These are phyloP conservation scores for Eleusine indica DNA, from an alignment of 176 grass and related monocot genomes.

Conservation along the genomic window DNA sequence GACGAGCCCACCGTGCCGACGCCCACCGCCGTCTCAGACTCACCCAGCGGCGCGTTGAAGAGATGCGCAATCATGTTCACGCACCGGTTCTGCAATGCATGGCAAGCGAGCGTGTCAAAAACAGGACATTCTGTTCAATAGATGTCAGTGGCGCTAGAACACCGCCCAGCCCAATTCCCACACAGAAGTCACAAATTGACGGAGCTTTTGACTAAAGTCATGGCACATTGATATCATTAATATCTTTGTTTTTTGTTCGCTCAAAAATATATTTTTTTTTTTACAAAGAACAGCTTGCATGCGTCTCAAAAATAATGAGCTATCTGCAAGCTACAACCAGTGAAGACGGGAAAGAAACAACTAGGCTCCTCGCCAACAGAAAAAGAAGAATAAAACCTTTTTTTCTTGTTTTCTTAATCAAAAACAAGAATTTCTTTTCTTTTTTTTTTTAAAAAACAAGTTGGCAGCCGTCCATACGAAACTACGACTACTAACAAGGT, in stretches of 20 bases:
- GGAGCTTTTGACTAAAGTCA: not conserved
- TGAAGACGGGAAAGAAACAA: not conserved
- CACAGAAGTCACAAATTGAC: too few relatives aligned
- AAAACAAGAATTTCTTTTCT: too few relatives aligned
- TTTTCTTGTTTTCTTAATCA: too few relatives aligned
- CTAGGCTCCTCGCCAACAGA: too few relatives aligned
- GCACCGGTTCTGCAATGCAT: conserved; percentile 77
- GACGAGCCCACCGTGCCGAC: conserved; percentile 96
- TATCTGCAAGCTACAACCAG: not conserved
- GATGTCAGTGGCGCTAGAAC: too few relatives aligned
- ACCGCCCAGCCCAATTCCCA: too few relatives aligned
- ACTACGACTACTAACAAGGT: too few relatives aligned
- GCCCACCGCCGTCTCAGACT: conserved; percentile 83
- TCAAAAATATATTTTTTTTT: too few relatives aligned
- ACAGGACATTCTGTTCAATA: not conserved
- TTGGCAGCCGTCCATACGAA: too few relatives aligned
- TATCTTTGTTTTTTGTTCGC: not conserved
- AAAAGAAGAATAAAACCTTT: not conserved
- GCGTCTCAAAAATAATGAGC: not conserved
- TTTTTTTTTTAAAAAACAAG: not conserved
- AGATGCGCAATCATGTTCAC: conserved; percentile 98
- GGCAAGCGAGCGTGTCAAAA: not conserved
- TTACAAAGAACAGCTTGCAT: too few relatives aligned
- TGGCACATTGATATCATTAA: not conserved
- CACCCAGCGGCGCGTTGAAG: conserved; percentile 85